phyloP scores from a whole-genome alignment of 2,329 filamentous ascomycete genomes.

The Aureobasidium sp. region DNA sequence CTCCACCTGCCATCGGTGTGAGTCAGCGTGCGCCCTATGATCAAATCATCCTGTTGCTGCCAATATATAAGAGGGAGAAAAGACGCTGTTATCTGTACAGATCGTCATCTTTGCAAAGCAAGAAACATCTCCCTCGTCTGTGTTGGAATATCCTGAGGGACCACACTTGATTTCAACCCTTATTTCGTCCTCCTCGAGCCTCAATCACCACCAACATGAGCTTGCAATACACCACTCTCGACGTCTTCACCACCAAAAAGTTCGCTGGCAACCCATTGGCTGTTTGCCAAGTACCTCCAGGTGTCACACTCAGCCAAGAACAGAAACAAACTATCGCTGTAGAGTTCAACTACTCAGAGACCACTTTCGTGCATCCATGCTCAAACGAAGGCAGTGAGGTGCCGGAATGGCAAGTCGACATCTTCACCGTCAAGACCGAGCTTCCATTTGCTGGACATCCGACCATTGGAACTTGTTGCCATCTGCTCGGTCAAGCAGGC shows the following conservation, averaged over 20 bases:
- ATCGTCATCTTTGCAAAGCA: too few relatives aligned
- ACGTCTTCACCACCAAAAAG: conserved; percentile 44
- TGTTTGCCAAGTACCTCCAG: conserved; percentile 43
- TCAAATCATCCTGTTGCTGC: background rate
- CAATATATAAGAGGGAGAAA: too few relatives aligned
- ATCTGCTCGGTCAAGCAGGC: conserved; percentile 11
- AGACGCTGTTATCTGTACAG: too few relatives aligned
- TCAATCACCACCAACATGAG: background rate
- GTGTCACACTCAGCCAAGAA: conserved; percentile 34
- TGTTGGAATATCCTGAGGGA: background rate
- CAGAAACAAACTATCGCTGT: conserved; percentile 48
- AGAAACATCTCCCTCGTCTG: background rate
- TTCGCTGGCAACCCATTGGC: conserved; percentile 50
- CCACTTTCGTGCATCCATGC: conserved; percentile 37
- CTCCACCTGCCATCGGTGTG: background rate
- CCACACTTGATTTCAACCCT: background rate
- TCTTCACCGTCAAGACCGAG: conserved; percentile 47
- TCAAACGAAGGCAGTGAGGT: conserved; percentile 19
- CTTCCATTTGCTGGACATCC: conserved; percentile 54
- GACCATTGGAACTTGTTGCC: conserved; percentile 46
- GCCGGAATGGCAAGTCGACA: conserved; percentile 42
- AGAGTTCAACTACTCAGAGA: conserved; percentile 55
- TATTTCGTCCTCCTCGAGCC: background rate
- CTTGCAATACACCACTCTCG: conserved; percentile 32
- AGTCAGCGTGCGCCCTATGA: background rate